Evolutionary conservation across 2,329 filamentous ascomycete species (phyloP).

Genomic region (Aspergillus sp.): DNA sequence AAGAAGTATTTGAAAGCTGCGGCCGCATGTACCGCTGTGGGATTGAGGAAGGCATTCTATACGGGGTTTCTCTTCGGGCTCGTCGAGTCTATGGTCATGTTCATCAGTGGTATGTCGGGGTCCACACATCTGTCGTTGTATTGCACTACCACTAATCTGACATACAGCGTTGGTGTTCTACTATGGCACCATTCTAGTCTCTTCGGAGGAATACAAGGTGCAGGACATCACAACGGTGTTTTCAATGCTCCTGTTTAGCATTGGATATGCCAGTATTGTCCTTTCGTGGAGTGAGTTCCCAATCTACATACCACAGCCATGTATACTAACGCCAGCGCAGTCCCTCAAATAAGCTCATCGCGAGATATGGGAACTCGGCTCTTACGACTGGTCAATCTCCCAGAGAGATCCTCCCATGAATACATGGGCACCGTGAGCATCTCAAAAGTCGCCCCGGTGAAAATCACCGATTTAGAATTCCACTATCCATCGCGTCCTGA

Average conservation of each 20-base stretch:
- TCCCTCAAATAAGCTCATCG: conserved; percentile 77
- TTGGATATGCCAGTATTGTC: conserved; percentile 68
- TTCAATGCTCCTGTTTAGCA: conserved; percentile 78
- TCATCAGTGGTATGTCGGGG: conserved; percentile 55
- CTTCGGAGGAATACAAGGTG: conserved; percentile 49
- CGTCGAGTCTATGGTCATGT: conserved; percentile 69
- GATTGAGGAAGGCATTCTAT: conserved; percentile 63
- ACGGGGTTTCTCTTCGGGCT: conserved; percentile 72
- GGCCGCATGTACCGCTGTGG: conserved; percentile 55
- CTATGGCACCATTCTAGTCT: conserved; percentile 68
- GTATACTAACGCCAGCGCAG: conserved; percentile 20
- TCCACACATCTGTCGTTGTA: not conserved
- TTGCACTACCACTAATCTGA: conserved; percentile 7
- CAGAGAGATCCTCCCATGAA: conserved; percentile 56
- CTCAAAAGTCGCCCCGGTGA: conserved; percentile 48
- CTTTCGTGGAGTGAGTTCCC: conserved; percentile 56
- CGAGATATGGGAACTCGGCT: conserved; percentile 70
- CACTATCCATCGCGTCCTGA: conserved; percentile 62
- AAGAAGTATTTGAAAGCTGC: conserved; percentile 58
- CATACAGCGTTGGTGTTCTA: conserved; percentile 71
- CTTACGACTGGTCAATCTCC: conserved; percentile 65
- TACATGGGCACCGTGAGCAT: conserved; percentile 48
- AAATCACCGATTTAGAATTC: conserved; percentile 65
- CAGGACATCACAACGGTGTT: conserved; percentile 69
- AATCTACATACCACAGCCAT: not conserved